Evolutionary conservation across 176 grass and related monocot species (phyloP).

Genomic region (Oryza coarctata): DNA sequence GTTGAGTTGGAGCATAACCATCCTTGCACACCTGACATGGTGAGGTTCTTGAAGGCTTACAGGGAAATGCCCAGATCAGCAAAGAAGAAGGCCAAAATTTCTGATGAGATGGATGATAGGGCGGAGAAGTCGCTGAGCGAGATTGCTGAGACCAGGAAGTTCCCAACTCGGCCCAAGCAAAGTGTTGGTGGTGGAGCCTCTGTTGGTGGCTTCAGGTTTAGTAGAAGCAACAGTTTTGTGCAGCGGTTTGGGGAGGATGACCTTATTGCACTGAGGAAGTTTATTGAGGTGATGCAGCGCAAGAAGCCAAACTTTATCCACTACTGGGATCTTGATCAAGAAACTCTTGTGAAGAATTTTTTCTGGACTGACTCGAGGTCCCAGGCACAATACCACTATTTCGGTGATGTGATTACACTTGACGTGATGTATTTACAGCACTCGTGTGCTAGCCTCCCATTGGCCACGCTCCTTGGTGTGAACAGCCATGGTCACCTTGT

Average conservation of each 20-base stretch:
- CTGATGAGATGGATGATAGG: slow-evolving; percentile 47
- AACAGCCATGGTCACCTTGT: slow-evolving; percentile 90
- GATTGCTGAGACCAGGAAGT: slow-evolving; percentile 58
- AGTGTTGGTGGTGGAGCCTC: slow-evolving; percentile 22
- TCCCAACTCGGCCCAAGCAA: slow-evolving; percentile 50
- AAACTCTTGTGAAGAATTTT: slow-evolving; percentile 62
- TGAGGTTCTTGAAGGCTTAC: slow-evolving; percentile 78
- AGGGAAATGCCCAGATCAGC: slow-evolving; percentile 63
- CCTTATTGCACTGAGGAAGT: slow-evolving; percentile 48
- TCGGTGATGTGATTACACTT: slow-evolving; percentile 62
- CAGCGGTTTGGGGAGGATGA: slow-evolving; percentile 55
- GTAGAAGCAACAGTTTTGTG: slow-evolving; percentile 29
- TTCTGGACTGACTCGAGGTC: slow-evolving; percentile 84
- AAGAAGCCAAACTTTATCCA: slow-evolving; percentile 72
- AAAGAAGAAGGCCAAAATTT: slow-evolving; percentile 61
- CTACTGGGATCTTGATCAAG: slow-evolving; percentile 79
- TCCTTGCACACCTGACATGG: slow-evolving; percentile 74
- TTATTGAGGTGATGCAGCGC: slow-evolving; percentile 64
- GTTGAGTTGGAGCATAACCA: slow-evolving; percentile 81
- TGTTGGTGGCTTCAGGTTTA: slow-evolving; percentile 35
- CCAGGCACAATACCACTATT: slow-evolving; percentile 62
- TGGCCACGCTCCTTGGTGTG: slow-evolving; percentile 72
- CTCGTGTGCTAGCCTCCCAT: slow-evolving; percentile 36
- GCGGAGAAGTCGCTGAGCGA: slow-evolving; percentile 55
- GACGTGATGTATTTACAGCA: slow-evolving; percentile 78